Base-by-base conservation (phyloP, 2,329 filamentous ascomycete genomes). In the Sporothrix euskadiensis region DNA sequence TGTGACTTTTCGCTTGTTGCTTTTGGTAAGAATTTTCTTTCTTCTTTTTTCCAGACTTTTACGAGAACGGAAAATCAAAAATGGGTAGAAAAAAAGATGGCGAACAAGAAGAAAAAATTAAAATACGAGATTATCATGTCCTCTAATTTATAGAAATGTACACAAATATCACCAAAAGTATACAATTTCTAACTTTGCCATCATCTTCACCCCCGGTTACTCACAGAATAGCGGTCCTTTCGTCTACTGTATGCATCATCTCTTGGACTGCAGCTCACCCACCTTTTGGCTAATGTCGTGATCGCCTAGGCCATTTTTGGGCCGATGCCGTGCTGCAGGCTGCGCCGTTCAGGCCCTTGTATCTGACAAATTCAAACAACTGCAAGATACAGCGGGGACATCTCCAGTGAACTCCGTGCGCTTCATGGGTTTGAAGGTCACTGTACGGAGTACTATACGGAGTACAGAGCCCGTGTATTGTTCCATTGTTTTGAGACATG, bases 311-410 rank as follows among this genome's bases (percentile, higher is more conserved):
- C 71, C 71, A 73, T 69, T 61, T 16, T 44, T 68, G 19, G 49
- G 54, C 71, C 54, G 65, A 73, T 69, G 71, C 63, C 71, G 71
- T 73, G 71, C 71, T 73, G 26, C 49, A 66, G 61, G 12, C 26
- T 44, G 39, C 30, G 41, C 52, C 52, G 22, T 47, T 61, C 30
- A 39, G n/a, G 41, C 39, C 52, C 32, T 47, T 61, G 63, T 54
- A 32, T 73, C 65, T 73, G 71, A 73, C 71, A 73, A 73, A 73
- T 69, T 6, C 22, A 14, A 16, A 32, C 26, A 26, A 26, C 41
- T 6, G 26, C 35, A 52, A 54, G 10, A 30, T 10, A 19, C 32
- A 30, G 26, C 19, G 52, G 49, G 19, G 30, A 10, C 47, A 54
- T n/a, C 10, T 52, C 30, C 19, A 54, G 32, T 14, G 65, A 32